Base-by-base conservation (phyloP, 75 land plant species). In the Pinus albicaulis region DNA sequence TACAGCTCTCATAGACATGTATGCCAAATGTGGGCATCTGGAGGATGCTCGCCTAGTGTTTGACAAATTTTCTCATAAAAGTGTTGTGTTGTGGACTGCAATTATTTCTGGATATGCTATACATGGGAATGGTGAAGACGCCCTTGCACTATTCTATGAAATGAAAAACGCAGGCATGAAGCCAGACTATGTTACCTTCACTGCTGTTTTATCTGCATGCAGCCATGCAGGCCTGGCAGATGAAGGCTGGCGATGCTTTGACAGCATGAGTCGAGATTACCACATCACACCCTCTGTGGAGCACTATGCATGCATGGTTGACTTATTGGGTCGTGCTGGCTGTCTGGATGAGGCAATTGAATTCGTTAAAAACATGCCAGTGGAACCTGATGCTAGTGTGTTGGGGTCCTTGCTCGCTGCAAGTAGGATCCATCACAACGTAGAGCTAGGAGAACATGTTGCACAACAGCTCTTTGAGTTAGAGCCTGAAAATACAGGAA, bases 301-400 rank as follows among this genome's bases (percentile, higher is more conserved):
- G 34, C 93, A 88, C 55, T 82, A 77, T 75, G 81, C 83, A 13
- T 86, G 89, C 76, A 79, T 88, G 74, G 87, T 91, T 60, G 91
- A 91, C 74, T 84, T 88, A 59, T 61, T 89, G 41, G 86, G 88
- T 23, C 83, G 88, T n/a, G 76, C 85, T 56, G 91, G 91, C 41
- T 82, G 72, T 71, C 71, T 91, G 31, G 80, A 82, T 13, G 78
- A 73, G 15, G 90, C 93, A 23, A 80, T 72, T 55, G 28, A 24
- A 56, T 60, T 88, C n/a, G 79, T 91, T 38, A 84, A 72, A 17
- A 72, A 75, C 12, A 81, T 82, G 83, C 79, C 88, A 20, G 31
- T 74, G 22, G 73, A 53, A 8, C 56, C 77, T 34, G 53, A 48
- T 74, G 64, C 79, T 53, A 74, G 76, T 63, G 79, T 77, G 34